A percentile compares a stretch with the other conserved stretches of the same genome.
Evolutionary conservation across 495 filamentous ascomycete genomes (phyloP).

Genomic region (Neurospora sp.): DNA sequence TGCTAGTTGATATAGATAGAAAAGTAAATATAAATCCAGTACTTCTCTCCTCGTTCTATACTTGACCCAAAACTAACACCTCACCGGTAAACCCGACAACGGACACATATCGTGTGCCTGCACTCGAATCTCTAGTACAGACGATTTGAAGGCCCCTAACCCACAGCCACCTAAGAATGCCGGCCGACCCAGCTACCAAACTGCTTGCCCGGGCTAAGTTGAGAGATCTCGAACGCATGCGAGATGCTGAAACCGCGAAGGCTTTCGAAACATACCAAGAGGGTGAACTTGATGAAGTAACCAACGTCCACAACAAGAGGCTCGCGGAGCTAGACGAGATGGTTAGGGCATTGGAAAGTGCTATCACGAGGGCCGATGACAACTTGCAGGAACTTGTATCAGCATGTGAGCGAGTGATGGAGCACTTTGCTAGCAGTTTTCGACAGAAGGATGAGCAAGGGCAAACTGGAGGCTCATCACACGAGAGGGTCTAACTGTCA

Average conservation of each 20-base stretch:
- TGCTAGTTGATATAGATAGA: neutral
- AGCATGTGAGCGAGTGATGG: neutral
- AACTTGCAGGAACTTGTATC: neutral
- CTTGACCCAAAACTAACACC: neutral
- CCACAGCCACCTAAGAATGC: neutral
- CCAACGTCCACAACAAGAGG: neutral
- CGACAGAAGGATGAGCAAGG: neutral
- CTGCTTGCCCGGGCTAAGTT: neutral
- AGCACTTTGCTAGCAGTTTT: neutral
- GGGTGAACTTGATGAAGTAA: neutral
- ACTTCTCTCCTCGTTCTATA: neutral
- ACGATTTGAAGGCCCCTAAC: neutral
- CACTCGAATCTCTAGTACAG: neutral
- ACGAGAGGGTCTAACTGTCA: neutral
- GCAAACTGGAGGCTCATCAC: neutral
- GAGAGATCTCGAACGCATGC: neutral
- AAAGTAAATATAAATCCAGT: neutral
- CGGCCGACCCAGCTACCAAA: neutral
- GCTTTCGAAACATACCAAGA: neutral
- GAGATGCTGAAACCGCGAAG: neutral
- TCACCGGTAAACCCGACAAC: no score
- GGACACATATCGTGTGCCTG: neutral
- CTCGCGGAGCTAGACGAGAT: neutral
- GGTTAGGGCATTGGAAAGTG: neutral
- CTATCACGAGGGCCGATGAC: neutral